Evolutionary conservation across 108 stramenopile genomes (phyloP).

Genomic region (Pelagomonas calceolata): DNA sequence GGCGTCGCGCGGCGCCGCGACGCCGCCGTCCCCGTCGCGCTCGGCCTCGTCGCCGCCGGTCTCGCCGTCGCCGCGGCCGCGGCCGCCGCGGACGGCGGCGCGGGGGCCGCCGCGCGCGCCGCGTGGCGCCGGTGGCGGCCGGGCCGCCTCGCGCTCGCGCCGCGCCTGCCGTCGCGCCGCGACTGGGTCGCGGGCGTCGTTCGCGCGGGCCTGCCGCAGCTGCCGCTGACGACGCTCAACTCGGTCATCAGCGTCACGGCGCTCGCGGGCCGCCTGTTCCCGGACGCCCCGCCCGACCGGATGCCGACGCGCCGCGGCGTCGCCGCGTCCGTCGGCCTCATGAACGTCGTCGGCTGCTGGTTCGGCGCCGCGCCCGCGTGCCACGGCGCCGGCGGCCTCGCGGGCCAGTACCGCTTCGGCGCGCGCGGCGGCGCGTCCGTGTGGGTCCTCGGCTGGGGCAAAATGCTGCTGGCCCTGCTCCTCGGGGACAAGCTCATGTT

Average conservation of each 20-base stretch:
- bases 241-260: constrained; percentile 59
- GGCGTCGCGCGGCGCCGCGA: constrained; percentile 15
- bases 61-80: neutral
- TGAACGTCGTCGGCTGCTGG: constrained; percentile 58
- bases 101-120: neutral
- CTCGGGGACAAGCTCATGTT: constrained; percentile 33
- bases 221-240: constrained; percentile 68
- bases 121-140: neutral
- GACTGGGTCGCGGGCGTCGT: constrained; percentile 60
- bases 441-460: constrained; percentile 49
- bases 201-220: constrained; percentile 58
- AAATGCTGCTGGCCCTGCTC: constrained; percentile 44
- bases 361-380: constrained; percentile 70
- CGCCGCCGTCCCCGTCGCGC: neutral
- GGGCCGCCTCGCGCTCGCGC: too few species aligned
- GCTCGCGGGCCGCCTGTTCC: constrained; percentile 59
- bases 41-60: constrained; percentile 4
- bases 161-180: constrained; percentile 5
- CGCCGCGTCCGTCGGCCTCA: constrained; percentile 52
- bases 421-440: constrained; percentile 66
- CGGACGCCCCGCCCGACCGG: constrained; percentile 28
- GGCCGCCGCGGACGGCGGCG: neutral
- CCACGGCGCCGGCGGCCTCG: constrained; percentile 75
- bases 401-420: constrained; percentile 67
- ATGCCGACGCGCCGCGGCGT: constrained; percentile 41